A percentile compares a stretch with the other conserved stretches of the same genome.
Conservation (phyloP, 768 basidiomycete genomes). For the Strobilomyces echinocephalus region DNA sequence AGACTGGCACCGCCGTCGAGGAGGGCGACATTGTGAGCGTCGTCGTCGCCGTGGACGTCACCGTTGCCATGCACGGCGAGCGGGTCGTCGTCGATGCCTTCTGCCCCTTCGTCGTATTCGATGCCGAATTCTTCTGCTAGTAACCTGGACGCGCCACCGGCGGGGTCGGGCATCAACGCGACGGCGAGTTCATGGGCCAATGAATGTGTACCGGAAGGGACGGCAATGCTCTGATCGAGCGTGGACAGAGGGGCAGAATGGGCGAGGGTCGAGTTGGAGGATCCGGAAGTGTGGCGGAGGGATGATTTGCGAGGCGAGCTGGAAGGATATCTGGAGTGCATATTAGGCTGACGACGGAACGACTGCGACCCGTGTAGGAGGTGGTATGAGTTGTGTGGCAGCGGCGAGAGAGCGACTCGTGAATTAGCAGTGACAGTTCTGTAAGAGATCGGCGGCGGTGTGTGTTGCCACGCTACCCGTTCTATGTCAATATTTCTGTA, state of each 20-base stretch:
- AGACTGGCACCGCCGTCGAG: constrained; percentile 33
- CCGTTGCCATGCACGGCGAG: constrained; percentile 27
- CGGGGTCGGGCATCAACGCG: constrained; percentile 85
- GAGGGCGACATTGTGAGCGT: constrained; percentile 29
- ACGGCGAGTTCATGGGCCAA: constrained; percentile 85
- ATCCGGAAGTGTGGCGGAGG: constrained; percentile 24
- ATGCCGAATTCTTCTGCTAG: constrained; percentile 87
- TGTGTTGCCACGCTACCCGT: constrained; percentile 4
- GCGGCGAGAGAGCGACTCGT: constrained; percentile 4
- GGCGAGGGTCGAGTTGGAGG: constrained; percentile 15
- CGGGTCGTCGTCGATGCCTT: constrained; percentile 55
- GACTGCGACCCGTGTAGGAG: background rate
- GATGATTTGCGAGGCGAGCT: constrained; percentile 27
- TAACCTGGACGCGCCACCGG: constrained; percentile 60
- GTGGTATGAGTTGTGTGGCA: constrained; percentile 12
- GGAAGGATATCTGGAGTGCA: constrained; percentile 28
- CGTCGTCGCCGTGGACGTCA: constrained; percentile 27
- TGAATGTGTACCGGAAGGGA: constrained; percentile 45
- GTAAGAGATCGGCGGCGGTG: constrained; percentile 11
- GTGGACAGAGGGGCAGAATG: constrained; percentile 30
- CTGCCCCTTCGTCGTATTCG: constrained; percentile 83
- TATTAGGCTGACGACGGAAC: constrained; percentile 3
- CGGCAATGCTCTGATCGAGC: constrained; percentile 28
- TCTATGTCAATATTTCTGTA: constrained; percentile 1
- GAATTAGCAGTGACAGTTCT: background rate